A percentile compares a stretch with the other conserved stretches of the same genome.
Evolutionary conservation across 2,329 filamentous ascomycete genomes (phyloP).

Genomic region (Cytospora piceae): DNA sequence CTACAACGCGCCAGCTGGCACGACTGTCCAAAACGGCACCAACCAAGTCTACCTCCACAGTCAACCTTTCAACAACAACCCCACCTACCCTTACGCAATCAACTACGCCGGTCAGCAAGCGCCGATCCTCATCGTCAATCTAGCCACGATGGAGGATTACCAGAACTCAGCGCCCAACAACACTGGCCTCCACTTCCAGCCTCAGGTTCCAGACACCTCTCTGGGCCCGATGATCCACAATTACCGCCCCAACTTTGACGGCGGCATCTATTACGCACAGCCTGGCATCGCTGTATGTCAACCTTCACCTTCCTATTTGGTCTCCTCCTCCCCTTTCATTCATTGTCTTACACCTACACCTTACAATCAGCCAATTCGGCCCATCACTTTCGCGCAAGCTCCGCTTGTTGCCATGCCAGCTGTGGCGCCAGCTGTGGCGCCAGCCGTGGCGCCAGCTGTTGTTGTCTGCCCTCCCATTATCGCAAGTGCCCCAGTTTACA

Average conservation of each 20-base stretch:
- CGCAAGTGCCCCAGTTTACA: constrained; percentile 26
- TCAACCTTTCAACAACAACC: constrained; percentile 17
- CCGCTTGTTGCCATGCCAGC: constrained; percentile 7
- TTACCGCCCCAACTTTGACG: constrained; percentile 59
- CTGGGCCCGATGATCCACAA: constrained; percentile 59
- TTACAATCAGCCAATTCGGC: constrained; percentile 24
- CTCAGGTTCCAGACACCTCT: constrained; percentile 61
- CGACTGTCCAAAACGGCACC: constrained; percentile 19
- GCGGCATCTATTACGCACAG: constrained; percentile 19
- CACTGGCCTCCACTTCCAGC: constrained; percentile 57
- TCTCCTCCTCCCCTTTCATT: constrained; percentile 33
- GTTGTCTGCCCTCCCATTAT: constrained; percentile 28
- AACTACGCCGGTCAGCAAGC: constrained; percentile 14
- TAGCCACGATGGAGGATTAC: constrained; percentile 43
- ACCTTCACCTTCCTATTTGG: constrained; percentile 39
- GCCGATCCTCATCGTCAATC: background rate
- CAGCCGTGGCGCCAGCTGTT: constrained; percentile 19
- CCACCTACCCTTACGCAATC: background rate
- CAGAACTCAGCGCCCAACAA: constrained; percentile 47
- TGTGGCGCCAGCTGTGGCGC: constrained; percentile 20
- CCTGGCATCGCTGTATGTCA: constrained; percentile 29
- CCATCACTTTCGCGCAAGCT: constrained; percentile 18
- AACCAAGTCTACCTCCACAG: constrained; percentile 32
- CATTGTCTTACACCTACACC: constrained; percentile 34
- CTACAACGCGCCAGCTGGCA: constrained; percentile 22